phyloP scores from a whole-genome alignment of 768 basidiomycete species.

The Xerocomus potaroensis region DNA sequence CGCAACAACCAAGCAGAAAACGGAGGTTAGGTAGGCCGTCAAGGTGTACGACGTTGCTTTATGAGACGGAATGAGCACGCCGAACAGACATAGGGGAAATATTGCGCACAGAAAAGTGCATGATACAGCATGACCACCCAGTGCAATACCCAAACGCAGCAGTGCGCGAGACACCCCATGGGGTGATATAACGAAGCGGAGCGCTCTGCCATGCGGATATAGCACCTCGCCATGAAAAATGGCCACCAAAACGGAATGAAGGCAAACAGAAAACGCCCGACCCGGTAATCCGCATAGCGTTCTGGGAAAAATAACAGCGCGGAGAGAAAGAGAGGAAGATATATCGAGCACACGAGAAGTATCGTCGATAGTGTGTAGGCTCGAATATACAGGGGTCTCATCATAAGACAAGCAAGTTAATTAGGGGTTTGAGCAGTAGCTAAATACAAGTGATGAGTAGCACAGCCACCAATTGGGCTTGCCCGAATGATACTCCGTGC shows the following conservation, averaged over 20 bases:
- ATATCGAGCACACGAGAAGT: conserved; percentile 14
- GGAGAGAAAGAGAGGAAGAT: conserved; percentile 16
- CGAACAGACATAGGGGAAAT: too few species aligned
- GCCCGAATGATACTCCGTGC: too few species aligned
- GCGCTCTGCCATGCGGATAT: conserved; percentile 17
- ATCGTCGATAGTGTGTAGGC: too few species aligned
- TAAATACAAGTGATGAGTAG: too few species aligned
- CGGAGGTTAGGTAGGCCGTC: conserved; percentile 14
- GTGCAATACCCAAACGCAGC: conserved; percentile 23
- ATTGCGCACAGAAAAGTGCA: conserved; percentile 20
- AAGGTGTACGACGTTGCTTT: conserved; percentile 15
- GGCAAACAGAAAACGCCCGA: conserved; percentile 18
- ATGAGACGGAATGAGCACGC: too few species aligned
- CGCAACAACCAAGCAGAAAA: conserved; percentile 13
- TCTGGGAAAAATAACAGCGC: conserved; percentile 9
- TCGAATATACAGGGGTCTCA: too few species aligned
- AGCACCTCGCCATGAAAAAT: conserved; percentile 18
- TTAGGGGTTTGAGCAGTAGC: too few species aligned
- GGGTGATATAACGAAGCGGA: conserved; percentile 24
- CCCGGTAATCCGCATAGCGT: conserved; percentile 7
- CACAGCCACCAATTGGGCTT: too few species aligned
- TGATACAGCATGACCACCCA: conserved; percentile 17
- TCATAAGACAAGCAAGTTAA: too few species aligned
- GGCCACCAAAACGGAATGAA: conserved; percentile 20
- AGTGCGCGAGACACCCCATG: conserved; percentile 22